Conservation (phyloP, 257 asterid genomes). For the Scutellaria galericulata region DNA sequence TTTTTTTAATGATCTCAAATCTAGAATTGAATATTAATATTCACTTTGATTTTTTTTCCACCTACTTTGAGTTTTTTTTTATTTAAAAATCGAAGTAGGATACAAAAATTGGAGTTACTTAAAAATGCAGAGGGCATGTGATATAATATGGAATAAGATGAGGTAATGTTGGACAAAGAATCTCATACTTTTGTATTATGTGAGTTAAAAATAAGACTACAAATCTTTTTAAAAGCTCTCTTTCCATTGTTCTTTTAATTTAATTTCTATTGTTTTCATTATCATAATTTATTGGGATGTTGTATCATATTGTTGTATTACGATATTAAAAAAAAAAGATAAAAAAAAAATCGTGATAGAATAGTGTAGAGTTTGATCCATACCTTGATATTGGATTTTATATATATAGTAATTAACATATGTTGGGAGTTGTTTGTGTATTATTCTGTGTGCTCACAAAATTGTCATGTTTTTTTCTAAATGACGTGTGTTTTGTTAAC, state of each 20-base stretch:
- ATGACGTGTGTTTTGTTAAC: no score
- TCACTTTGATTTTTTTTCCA: neutral
- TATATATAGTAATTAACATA: no score
- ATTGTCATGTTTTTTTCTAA: no score
- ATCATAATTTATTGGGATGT: no score
- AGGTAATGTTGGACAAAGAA: conserved; percentile 43
- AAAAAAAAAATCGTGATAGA: no score
- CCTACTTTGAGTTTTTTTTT: neutral
- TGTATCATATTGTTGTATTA: no score
- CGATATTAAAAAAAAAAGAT: no score
- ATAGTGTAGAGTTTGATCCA: no score
- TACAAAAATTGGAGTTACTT: conserved; percentile 33
- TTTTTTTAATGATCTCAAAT: neutral
- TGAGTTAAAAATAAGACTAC: conserved; percentile 34
- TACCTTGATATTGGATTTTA: no score
- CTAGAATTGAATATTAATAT: neutral
- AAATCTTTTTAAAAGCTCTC: conserved; percentile 34
- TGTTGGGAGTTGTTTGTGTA: no score
- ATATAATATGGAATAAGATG: conserved; percentile 37
- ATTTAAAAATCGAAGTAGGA: neutral
- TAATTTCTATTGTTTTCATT: neutral
- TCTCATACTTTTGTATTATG: conserved; percentile 45
- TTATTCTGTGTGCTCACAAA: no score
- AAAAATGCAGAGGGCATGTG: conserved; percentile 48
- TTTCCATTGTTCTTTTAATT: conserved; percentile 11